Conservation (phyloP, 331 rosid species). For the Rhamnella rubrinervis region DNA sequence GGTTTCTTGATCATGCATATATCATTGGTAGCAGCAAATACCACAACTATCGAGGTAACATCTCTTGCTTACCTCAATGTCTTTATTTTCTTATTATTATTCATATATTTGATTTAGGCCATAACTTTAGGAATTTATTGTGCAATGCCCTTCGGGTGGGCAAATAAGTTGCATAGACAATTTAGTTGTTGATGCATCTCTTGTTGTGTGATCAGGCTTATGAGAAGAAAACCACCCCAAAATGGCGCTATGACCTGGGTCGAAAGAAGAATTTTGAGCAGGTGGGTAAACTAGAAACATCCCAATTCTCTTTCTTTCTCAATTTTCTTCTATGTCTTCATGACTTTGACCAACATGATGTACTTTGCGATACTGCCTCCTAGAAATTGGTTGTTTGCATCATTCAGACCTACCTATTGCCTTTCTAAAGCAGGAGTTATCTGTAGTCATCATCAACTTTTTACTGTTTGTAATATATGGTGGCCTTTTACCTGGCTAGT, state of each 20-base stretch:
- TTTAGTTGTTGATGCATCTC: conserved; percentile 28
- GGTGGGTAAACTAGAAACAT: conserved; percentile 43
- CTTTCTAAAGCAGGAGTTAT: too few species aligned
- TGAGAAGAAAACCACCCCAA: conserved; percentile 89
- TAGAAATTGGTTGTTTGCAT: too few species aligned
- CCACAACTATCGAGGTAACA: conserved; percentile 92
- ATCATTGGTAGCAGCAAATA: conserved; percentile 82
- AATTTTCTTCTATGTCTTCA: too few species aligned
- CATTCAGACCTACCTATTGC: too few species aligned
- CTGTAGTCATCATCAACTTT: too few species aligned
- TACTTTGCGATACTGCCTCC: too few species aligned
- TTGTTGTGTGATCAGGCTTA: conserved; percentile 65
- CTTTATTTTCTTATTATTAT: neutral
- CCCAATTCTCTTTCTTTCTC: neutral
- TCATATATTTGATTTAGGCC: too few species aligned
- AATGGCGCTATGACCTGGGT: conserved; percentile 99
- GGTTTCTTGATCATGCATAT: conserved; percentile 96
- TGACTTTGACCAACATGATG: too few species aligned
- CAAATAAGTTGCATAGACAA: conserved; percentile 9
- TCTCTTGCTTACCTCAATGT: conserved; percentile 4
- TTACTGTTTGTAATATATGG: too few species aligned
- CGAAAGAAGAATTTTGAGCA: conserved; percentile 93
- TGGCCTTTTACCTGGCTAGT: too few species aligned
- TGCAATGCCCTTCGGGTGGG: conserved; percentile 14
- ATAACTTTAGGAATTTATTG: neutral